A percentile compares a stretch with the other conserved stretches of the same genome.
Conservation (phyloP, 495 filamentous ascomycete species). For the Lophiostoma macrostomum region DNA sequence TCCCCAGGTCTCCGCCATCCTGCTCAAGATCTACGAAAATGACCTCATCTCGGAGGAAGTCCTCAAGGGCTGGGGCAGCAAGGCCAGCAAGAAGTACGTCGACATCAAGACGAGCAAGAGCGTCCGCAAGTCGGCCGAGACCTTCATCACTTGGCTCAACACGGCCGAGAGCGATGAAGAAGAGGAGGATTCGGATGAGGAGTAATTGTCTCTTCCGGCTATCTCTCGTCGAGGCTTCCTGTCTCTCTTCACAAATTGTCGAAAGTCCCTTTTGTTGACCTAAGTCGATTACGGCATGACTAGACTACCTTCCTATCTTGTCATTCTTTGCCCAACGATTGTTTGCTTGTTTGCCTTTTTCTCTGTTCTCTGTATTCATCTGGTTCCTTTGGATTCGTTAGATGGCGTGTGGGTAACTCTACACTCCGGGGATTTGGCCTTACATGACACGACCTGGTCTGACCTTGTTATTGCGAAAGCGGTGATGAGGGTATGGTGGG, state of each 20-base stretch:
- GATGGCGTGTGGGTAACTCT: background rate
- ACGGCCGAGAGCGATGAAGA: conserved; percentile 87
- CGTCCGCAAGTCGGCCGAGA: conserved; percentile 89
- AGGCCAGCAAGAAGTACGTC: conserved; percentile 97
- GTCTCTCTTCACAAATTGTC: background rate
- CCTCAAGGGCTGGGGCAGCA: conserved; percentile 84
- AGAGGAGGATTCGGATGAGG: conserved; percentile 31
- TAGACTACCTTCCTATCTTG: background rate
- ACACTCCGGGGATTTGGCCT: background rate
- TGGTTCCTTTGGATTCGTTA: background rate
- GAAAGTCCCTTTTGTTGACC: background rate
- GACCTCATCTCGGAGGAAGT: conserved; percentile 85
- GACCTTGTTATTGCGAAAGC: background rate
- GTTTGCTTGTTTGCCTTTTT: background rate
- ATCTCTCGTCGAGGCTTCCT: no score
- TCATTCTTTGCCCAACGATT: background rate
- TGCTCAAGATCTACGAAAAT: conserved; percentile 81
- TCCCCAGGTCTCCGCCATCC: conserved; percentile 74
- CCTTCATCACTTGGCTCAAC: conserved; percentile 90
- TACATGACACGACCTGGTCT: background rate
- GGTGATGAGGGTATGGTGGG: background rate
- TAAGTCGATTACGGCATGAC: background rate
- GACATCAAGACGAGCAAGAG: conserved; percentile 87
- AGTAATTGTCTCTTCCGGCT: conserved; percentile 11
- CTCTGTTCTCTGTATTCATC: background rate